phyloP scores from a whole-genome alignment of 768 basidiomycete species.

The Boletus reticuloceps region DNA sequence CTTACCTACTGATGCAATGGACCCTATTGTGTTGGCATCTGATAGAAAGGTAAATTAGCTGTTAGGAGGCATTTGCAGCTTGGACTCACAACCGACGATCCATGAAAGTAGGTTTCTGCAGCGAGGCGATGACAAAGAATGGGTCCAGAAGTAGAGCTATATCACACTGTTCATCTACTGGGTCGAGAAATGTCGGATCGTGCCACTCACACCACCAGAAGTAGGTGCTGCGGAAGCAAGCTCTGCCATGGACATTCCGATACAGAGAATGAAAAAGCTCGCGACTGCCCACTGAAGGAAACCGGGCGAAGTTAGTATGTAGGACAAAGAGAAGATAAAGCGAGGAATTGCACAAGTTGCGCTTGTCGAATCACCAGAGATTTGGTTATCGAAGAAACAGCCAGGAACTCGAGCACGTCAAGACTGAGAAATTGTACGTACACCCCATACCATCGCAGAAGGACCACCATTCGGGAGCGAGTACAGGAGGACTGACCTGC shows the following conservation, averaged over 20 bases:
- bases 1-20: constrained; percentile 40
- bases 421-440: constrained; percentile 15
- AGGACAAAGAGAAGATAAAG: background rate
- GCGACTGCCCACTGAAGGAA: constrained; percentile 36
- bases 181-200: background rate
- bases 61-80: background rate
- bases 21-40: constrained; percentile 56
- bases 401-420: no score
- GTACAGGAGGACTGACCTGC: constrained; percentile 43
- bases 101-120: constrained; percentile 63
- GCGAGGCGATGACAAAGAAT: constrained; percentile 51
- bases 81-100: constrained; percentile 63
- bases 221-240: constrained; percentile 41
- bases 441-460: constrained; percentile 45
- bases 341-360: background rate
- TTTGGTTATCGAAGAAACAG: no score
- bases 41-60: background rate
- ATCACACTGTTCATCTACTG: background rate
- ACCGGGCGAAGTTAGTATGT: no score
- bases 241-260: constrained; percentile 43
- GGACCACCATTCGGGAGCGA: constrained; percentile 52
- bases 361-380: no score
- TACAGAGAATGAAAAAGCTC: constrained; percentile 36
- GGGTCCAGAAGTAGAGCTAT: constrained; percentile 69
- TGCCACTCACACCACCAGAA: constrained; percentile 36